Base-by-base conservation (phyloP, 495 filamentous ascomycete genomes). In the Hyaloscypha variabilis region DNA sequence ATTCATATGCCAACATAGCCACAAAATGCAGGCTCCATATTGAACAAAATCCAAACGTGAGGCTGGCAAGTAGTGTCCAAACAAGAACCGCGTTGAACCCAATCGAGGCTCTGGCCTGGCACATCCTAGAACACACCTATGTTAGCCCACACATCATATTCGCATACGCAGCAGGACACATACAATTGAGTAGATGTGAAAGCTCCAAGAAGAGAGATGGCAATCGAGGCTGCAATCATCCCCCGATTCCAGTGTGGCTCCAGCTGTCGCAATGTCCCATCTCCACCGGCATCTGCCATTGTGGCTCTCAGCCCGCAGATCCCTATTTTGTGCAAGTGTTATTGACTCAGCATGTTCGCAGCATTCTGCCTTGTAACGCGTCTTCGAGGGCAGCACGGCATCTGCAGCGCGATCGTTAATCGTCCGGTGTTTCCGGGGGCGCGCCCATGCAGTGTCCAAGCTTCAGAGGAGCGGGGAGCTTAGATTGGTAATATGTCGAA, bases 21-120 rank as follows among this genome's bases (percentile, higher is more conserved):
- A 73, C 71, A 46, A 71, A 71, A 56, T 73, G 71, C 4, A 73
- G 69, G 55, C 71, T 62, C 69, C 71, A 73, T 19, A 73, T 73
- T 0, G 71, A 73, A 58, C 71, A 73, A 51, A 73, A 73, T 29
- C 71, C 71, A 57, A 73, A 73, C 19, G 67, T 71, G 46, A 71
- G 57, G 56, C 71, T 73, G 5, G 63, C 67, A 10, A 71, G 67
- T 14, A 69, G 25, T 2, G 69, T 69, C 71, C 71, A 73, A 17
- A 66, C 54, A 28, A 70, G 54, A 19, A 73, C 68, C 17, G 63
- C 67, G 36, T 67, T 64, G 39, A 73, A 66, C 8, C 62, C 28
- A 25, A 69, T 23, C 6, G 69, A 71, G 39, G 66, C 66, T 24
- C 69, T 53, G 23, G 71, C 71, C 30, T 73, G 71, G 55, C 69